phyloP scores from a whole-genome alignment of 495 filamentous ascomycete genomes.

The Sabuloglossum arenarium region DNA sequence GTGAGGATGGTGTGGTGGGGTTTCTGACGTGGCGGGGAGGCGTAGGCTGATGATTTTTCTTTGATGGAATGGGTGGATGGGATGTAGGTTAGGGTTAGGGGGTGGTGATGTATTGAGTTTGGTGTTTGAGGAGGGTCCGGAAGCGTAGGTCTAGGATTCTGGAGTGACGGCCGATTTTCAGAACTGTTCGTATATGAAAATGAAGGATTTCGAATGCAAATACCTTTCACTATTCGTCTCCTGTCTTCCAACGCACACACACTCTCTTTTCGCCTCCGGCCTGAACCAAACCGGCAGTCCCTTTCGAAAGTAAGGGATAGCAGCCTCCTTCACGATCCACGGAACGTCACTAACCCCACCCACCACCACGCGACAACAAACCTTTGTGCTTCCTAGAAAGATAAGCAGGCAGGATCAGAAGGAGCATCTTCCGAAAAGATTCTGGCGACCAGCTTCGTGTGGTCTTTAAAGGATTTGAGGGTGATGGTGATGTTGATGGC shows the following conservation, averaged over 20 bases:
- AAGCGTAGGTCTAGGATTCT: no score
- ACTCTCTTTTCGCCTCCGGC: constrained; percentile 31
- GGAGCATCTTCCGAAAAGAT: constrained; percentile 26
- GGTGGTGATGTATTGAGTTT: no score
- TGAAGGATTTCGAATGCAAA: no score
- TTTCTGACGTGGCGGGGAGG: no score
- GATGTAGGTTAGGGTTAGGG: no score
- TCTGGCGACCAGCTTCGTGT: constrained; percentile 32
- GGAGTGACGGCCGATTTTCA: no score
- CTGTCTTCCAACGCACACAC: constrained; percentile 26
- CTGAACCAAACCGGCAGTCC: constrained; percentile 34
- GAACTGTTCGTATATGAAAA: no score
- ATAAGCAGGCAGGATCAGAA: constrained; percentile 26
- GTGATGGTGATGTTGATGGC: constrained; percentile 32
- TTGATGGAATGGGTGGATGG: no score
- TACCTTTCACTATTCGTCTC: constrained; percentile 23
- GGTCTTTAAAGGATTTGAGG: constrained; percentile 30
- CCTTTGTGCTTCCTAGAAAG: constrained; percentile 16
- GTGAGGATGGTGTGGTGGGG: no score
- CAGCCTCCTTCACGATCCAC: constrained; percentile 36
- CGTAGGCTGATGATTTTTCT: no score
- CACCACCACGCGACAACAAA: constrained; percentile 39
- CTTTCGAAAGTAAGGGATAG: constrained; percentile 26
- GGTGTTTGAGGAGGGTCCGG: no score
- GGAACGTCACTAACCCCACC: constrained; percentile 40